Evolutionary conservation across 1,284 basidiomycete genomes (phyloP).

Genomic region (Xerocomus nothofagi): DNA sequence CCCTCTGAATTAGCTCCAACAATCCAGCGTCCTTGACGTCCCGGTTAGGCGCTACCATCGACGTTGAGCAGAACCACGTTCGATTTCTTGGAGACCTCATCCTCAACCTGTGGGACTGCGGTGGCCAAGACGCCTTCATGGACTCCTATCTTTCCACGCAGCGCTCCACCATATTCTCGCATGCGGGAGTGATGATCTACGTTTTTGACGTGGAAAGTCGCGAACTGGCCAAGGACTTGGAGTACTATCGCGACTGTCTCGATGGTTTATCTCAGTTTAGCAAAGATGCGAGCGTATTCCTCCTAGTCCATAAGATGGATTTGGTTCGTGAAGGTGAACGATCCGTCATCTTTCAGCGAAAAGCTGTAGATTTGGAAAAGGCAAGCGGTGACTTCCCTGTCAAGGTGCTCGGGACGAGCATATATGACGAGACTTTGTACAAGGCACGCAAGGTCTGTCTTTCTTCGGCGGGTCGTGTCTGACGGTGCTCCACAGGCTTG

Average conservation of each 20-base stretch:
- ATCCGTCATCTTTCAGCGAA: constrained; percentile 62
- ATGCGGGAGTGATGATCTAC: constrained; percentile 96
- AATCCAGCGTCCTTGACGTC: constrained; percentile 91
- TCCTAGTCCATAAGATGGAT: constrained; percentile 98
- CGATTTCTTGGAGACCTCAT: constrained; percentile 94
- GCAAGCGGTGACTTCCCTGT: constrained; percentile 60
- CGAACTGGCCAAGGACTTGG: constrained; percentile 75
- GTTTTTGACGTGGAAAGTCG: constrained; percentile 91
- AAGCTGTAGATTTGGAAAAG: constrained; percentile 64
- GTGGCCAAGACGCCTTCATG: constrained; percentile 97
- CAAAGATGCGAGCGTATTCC: constrained; percentile 83
- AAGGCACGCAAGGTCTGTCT: constrained; percentile 55
- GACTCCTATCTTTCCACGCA: constrained; percentile 92
- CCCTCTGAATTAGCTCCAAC: constrained; percentile 67
- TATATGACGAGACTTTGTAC: constrained; percentile 97
- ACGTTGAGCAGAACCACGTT: constrained; percentile 97
- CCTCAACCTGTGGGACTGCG: constrained; percentile 97
- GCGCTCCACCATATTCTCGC: constrained; percentile 89
- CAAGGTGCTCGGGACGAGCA: constrained; percentile 90
- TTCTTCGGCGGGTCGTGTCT: constrained; percentile 5
- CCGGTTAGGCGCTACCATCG: constrained; percentile 93
- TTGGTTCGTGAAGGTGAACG: constrained; percentile 63
- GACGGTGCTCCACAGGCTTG: constrained; percentile 67
- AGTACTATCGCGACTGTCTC: constrained; percentile 87
- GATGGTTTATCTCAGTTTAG: constrained; percentile 75